phyloP scores from a whole-genome alignment of 2,329 filamentous ascomycete genomes.

The Ceratocystis ficicola region DNA sequence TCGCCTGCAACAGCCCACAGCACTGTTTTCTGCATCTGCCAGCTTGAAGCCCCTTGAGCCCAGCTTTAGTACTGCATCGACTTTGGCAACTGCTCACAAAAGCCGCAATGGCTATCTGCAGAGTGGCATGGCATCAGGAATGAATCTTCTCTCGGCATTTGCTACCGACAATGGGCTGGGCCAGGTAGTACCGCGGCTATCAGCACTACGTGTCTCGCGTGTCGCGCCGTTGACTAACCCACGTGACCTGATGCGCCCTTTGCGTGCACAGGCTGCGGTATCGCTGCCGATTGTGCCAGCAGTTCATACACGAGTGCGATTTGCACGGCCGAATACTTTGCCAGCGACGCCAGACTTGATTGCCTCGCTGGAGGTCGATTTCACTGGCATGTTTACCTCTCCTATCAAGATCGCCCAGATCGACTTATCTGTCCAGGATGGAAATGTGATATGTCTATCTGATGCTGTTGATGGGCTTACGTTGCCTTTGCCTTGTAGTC shows the following conservation, averaged over 20 bases:
- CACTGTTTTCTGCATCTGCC: slow-evolving; percentile 52
- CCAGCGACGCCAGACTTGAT: slow-evolving; percentile 51
- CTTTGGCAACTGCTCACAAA: slow-evolving; percentile 13
- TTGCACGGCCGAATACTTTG: slow-evolving; percentile 49
- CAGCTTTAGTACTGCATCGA: background rate
- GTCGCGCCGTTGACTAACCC: slow-evolving; percentile 55
- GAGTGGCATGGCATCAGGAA: slow-evolving; percentile 54
- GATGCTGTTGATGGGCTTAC: slow-evolving; percentile 34
- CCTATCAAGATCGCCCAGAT: slow-evolving; percentile 51
- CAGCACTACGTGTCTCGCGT: slow-evolving; percentile 60
- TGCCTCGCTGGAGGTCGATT: slow-evolving; percentile 61
- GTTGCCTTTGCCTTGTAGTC: slow-evolving; percentile 50
- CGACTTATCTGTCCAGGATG: slow-evolving; percentile 44
- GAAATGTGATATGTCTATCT: slow-evolving; percentile 33
- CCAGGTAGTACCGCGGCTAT: slow-evolving; percentile 53
- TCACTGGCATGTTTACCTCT: slow-evolving; percentile 57
- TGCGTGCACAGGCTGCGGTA: slow-evolving; percentile 51
- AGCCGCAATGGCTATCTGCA: slow-evolving; percentile 44
- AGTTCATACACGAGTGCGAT: slow-evolving; percentile 60
- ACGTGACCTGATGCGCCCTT: slow-evolving; percentile 49
- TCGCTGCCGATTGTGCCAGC: slow-evolving; percentile 54
- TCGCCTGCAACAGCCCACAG: slow-evolving; percentile 52
- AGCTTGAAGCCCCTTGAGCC: slow-evolving; percentile 42
- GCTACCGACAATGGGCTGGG: slow-evolving; percentile 50
- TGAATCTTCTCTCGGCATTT: slow-evolving; percentile 69